Evolutionary conservation across 306 rosid genomes (phyloP), one percentile per base, ranked within the genome.

Genomic region (Psophocarpus tetragonolobus): DNA sequence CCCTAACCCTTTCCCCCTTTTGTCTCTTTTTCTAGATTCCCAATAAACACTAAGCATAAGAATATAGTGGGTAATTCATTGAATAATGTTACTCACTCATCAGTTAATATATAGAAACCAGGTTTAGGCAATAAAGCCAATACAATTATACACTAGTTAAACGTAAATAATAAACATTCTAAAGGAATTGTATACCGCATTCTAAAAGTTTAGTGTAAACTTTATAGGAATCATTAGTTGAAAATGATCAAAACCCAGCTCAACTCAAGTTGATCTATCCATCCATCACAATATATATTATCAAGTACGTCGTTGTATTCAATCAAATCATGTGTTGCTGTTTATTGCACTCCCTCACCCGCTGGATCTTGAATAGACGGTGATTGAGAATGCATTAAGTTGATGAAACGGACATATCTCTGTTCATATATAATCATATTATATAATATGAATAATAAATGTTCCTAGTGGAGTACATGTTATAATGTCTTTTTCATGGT

Each of bases 11-110:
- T 68, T 21, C 71, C 70, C 81, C 29, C 33, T 63, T 68, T 56
- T 51, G 32, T 61, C 65, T 54, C 29, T 79, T 80, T 83, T 80
- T 80, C 83, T 14, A 72, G 81, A 86, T 83, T 86, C 87, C 83
- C 83, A 83, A 71, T 76, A 60, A 77, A 76, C 68, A 58, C 76
- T 57, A 9, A 21, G 83, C 80, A 83, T 60, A 68, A 80, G 78
- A 85, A 74, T 75, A 82, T 74, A 56, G 51, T 17, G 63, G n/a
- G 32, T 68, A 56, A 44, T 64, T 74, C 76, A 68, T 8, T 30
- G 45, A 38, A 8, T 53, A 53, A 13, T 60, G 75, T 48, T 42
- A 27, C 71, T 45, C 8, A 15, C 9, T 12, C 4, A 57, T 5
- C 8, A 8, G 18, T 9, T 11, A 61, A 61, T 6, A 14, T 15